Percentiles rank a stretch among this genome's conserved stretches.
phyloP scores from a whole-genome alignment of 495 filamentous ascomycete genomes.

The Elasticomyces elasticus region DNA sequence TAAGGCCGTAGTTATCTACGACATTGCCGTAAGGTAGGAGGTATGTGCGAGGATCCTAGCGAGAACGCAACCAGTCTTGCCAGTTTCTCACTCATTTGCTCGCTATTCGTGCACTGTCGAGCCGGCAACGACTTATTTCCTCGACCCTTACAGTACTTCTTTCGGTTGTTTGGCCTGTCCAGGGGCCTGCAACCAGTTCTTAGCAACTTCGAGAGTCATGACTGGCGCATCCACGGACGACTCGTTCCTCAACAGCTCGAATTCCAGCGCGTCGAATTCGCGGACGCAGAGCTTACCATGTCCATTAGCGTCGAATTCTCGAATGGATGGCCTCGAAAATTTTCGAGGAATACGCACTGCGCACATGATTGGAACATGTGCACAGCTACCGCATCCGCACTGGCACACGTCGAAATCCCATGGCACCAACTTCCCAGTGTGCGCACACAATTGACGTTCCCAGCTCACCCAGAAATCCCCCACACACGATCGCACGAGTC shows the following conservation, averaged over 20 bases:
- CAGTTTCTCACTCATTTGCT: too few relatives aligned
- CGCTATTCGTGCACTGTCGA: too few relatives aligned
- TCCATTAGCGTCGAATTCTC: neutral
- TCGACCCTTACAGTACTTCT: too few relatives aligned
- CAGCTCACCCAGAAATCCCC: slow-evolving; percentile 8
- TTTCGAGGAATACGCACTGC: neutral
- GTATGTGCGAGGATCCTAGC: too few relatives aligned
- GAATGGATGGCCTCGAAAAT: neutral
- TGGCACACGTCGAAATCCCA: slow-evolving; percentile 17
- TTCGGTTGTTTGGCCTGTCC: too few relatives aligned
- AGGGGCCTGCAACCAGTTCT: neutral
- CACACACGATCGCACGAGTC: neutral
- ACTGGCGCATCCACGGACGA: too few relatives aligned
- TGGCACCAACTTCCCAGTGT: slow-evolving; percentile 19
- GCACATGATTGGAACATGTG: neutral
- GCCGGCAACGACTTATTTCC: too few relatives aligned
- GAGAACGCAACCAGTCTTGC: too few relatives aligned
- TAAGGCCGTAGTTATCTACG: too few relatives aligned
- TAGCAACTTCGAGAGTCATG: neutral
- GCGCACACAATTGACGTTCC: slow-evolving; percentile 25
- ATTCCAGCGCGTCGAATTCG: neutral
- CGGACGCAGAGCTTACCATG: neutral
- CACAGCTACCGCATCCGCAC: slow-evolving; percentile 22
- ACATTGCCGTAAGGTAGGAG: too few relatives aligned
- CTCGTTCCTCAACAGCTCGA: too few relatives aligned